phyloP scores from a whole-genome alignment of 73 alveolate species.

The Blepharisma japonicum region DNA sequence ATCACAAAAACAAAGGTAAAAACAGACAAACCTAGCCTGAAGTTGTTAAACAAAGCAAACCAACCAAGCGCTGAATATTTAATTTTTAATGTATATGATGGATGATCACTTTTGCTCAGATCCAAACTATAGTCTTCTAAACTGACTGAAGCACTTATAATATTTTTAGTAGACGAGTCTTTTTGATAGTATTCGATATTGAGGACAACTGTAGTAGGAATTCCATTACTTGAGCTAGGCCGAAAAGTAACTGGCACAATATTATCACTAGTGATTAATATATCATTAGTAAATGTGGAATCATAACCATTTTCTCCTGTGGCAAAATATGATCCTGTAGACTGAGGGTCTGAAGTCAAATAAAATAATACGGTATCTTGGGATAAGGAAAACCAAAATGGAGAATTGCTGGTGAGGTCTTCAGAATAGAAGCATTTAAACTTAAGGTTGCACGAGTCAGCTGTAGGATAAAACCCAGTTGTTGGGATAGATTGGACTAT shows the following conservation, averaged over 20 bases:
- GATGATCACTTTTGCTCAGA: slow-evolving; percentile 20
- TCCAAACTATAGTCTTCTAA: slow-evolving; percentile 39
- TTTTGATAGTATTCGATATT: slow-evolving; percentile 49
- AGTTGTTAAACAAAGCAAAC: slow-evolving; percentile 56
- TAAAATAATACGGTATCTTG: slow-evolving; percentile 40
- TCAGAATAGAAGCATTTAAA: slow-evolving; percentile 57
- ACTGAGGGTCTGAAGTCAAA: slow-evolving; percentile 46
- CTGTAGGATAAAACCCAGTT: slow-evolving; percentile 53
- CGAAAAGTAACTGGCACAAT: slow-evolving; percentile 48
- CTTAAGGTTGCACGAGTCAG: slow-evolving; percentile 49
- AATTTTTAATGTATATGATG: slow-evolving; percentile 36
- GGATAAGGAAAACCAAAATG: slow-evolving; percentile 46
- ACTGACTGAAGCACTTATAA: slow-evolving; percentile 37
- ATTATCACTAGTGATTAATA: slow-evolving; percentile 49
- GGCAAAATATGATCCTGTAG: slow-evolving; percentile 12
- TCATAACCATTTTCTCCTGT: slow-evolving; percentile 29
- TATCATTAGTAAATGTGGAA: slow-evolving; percentile 34
- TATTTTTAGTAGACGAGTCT: slow-evolving; percentile 30
- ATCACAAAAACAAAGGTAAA: slow-evolving; percentile 46
- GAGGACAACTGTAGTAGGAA: slow-evolving; percentile 49
- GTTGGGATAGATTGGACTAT: slow-evolving; percentile 60
- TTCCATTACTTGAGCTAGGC: slow-evolving; percentile 42
- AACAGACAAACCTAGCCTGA: slow-evolving; percentile 53
- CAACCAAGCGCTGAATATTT: slow-evolving; percentile 53
- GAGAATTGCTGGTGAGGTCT: slow-evolving; percentile 33